Evolutionary conservation across 2,329 filamentous ascomycete genomes (phyloP), one percentile per base, ranked within the genome.

Genomic region (Colletotrichum viniferum): DNA sequence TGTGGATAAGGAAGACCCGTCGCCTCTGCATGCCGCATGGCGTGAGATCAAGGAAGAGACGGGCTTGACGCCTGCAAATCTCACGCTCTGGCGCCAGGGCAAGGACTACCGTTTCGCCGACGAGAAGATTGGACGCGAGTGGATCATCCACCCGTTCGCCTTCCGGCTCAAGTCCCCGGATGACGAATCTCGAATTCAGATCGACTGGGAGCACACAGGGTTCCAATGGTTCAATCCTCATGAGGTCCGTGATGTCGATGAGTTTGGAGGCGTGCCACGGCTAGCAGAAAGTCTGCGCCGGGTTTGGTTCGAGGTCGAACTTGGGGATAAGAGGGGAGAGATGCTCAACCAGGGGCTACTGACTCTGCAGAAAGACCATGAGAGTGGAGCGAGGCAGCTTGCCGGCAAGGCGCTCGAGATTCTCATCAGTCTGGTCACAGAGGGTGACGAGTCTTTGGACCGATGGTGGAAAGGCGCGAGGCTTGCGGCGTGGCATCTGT

Each of bases 1-100:
- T 70, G 89, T 94, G 66, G 89, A 93, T 4, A 68, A 83, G 7
- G 80, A 82, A 0, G 92, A 94, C 78, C 73, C 83, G 4, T 87
- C 82, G 26, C 89, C 92, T 0, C 81, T 92, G 7, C 83, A 86
- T 4, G 89, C 92, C 0, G 92, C 92, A 30, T 90, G 89, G 86
- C 88, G 92, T 16, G 92, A 94, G 81, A 85, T 94, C 26, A 79
- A 81, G 7, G 92, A 94, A 80, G 92, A 94, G 81, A 94, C 92
- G 0, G 86, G 84, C 2, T 85, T 94, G 14, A 88, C 86, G 0
- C 77, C 84, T 0, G 79, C 82, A 0, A 86, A 86, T 0, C 79
- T 93, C 8, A 84, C 85, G 3, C 84, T 92, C 26, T 86, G 91
- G 78, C 88, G 90, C 21, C 85, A 87, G 28, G 92, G 92, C 2